Conservation (phyloP, 2,329 filamentous ascomycete genomes). For the Nemania bipapillata region DNA sequence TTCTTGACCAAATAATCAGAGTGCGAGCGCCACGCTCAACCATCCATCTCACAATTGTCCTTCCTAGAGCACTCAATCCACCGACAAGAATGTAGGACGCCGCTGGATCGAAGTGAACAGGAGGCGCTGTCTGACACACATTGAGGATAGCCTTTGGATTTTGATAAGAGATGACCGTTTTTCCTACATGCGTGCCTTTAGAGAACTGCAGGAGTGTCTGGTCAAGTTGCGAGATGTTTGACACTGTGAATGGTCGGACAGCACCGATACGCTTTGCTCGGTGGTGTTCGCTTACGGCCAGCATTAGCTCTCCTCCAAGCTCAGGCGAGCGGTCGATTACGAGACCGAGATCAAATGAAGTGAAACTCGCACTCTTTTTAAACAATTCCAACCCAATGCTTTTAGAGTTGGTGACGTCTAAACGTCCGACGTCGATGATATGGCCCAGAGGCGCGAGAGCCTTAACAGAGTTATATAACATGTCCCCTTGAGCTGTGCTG, state of each 20-base stretch:
- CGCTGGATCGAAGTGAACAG: slow-evolving; percentile 12
- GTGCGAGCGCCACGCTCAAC: slow-evolving; percentile 13
- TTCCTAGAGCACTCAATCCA: slow-evolving; percentile 14
- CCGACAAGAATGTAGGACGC: slow-evolving; percentile 20
- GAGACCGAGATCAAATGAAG: slow-evolving; percentile 24
- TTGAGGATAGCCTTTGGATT: slow-evolving; percentile 17
- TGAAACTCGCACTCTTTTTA: slow-evolving; percentile 23
- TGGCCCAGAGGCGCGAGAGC: slow-evolving; percentile 8
- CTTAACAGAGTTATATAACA: slow-evolving; percentile 9
- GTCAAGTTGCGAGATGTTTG: slow-evolving; percentile 29
- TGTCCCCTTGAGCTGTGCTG: slow-evolving; percentile 13
- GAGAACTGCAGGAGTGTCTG: slow-evolving; percentile 21
- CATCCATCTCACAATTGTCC: slow-evolving; percentile 14
- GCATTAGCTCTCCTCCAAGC: slow-evolving; percentile 10
- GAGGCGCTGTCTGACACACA: background rate
- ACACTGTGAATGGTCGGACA: background rate
- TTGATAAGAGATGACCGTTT: slow-evolving; percentile 29
- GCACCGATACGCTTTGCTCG: too few relatives aligned
- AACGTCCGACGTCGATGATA: slow-evolving; percentile 30
- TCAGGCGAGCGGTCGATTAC: background rate
- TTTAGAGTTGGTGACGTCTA: slow-evolving; percentile 8
- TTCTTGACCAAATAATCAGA: slow-evolving; percentile 9
- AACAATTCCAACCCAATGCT: slow-evolving; percentile 29
- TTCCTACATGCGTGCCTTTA: slow-evolving; percentile 30
- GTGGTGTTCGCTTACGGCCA: too few relatives aligned